These are phyloP conservation scores for Ophiostoma quercus DNA, from an alignment of 2,329 filamentous ascomycete species.

Conservation along the genomic window DNA sequence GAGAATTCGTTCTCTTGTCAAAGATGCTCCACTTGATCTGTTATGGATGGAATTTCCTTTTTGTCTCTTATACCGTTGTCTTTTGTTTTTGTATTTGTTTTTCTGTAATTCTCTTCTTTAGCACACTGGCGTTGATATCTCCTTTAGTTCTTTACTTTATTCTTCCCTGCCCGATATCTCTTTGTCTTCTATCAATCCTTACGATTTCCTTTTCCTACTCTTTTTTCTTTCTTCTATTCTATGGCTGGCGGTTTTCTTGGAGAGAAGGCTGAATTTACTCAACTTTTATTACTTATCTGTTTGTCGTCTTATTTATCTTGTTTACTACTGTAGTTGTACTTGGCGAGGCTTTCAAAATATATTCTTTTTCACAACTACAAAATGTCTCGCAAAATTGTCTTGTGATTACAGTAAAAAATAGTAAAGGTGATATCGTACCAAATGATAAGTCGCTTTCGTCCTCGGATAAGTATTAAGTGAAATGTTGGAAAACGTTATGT, in stretches of 20 bases:
- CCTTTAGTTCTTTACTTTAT: constrained; percentile 13
- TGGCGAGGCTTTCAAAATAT: constrained; percentile 12
- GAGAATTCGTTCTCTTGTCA: not conserved
- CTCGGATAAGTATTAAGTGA: no score
- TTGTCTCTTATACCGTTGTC: constrained; percentile 2
- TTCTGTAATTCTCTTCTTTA: constrained; percentile 12
- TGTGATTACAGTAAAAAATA: not conserved
- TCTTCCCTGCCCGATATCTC: constrained; percentile 12
- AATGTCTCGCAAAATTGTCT: not conserved
- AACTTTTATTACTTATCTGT: not conserved
- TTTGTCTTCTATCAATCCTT: constrained; percentile 14
- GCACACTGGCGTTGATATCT: constrained; percentile 26
- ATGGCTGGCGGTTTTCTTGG: constrained; percentile 11
- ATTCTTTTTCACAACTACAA: not conserved
- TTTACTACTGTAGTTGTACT: constrained; percentile 12
- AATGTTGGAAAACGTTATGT: no score
- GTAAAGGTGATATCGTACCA: no score
- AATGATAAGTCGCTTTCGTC: no score
- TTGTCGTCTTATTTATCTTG: not conserved
- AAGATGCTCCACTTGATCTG: not conserved
- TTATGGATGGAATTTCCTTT: not conserved
- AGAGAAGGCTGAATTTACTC: constrained; percentile 9
- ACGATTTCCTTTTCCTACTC: constrained; percentile 12
- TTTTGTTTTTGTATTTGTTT: constrained; percentile 12
- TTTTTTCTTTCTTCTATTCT: constrained; percentile 13